Conservation (phyloP, 345 rosid genomes). For the Salix dunnii region DNA sequence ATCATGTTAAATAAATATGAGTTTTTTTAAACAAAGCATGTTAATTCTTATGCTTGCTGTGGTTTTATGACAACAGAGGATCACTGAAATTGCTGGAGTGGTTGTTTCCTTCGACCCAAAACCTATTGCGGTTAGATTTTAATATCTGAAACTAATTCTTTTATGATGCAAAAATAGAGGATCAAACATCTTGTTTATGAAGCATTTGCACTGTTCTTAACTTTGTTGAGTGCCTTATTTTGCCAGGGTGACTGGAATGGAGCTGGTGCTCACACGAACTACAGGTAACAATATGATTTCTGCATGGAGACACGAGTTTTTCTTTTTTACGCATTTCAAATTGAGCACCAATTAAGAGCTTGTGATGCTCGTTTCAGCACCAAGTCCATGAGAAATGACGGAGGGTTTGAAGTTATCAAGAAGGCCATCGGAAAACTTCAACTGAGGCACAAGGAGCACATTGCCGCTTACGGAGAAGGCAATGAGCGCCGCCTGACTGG, state of each 20-base stretch:
- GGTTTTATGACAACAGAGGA: slow-evolving; percentile 15
- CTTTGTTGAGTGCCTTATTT: neutral
- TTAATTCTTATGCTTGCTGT: neutral
- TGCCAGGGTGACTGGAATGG: slow-evolving; percentile 29
- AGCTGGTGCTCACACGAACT: slow-evolving; percentile 27
- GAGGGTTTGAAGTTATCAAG: slow-evolving; percentile 16
- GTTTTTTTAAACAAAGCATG: neutral
- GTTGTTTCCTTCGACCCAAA: slow-evolving; percentile 23
- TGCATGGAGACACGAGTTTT: neutral
- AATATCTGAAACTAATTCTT: neutral
- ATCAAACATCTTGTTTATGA: neutral
- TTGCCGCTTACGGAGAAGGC: slow-evolving; percentile 25
- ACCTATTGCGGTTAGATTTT: slow-evolving; percentile 9
- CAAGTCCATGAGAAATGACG: slow-evolving; percentile 24
- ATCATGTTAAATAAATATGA: neutral
- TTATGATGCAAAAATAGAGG: neutral
- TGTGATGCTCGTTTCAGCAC: slow-evolving; percentile 11
- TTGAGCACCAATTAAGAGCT: neutral
- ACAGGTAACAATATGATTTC: slow-evolving; percentile 1
- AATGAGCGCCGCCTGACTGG: slow-evolving; percentile 24
- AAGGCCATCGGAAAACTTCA: slow-evolving; percentile 21
- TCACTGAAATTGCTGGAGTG: slow-evolving; percentile 25
- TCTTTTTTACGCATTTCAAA: neutral
- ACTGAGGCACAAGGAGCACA: slow-evolving; percentile 16
- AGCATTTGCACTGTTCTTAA: neutral